These are phyloP conservation scores for Dendrobium officinale DNA, from an alignment of 106 monocot species.

Conservation along the genomic window DNA sequence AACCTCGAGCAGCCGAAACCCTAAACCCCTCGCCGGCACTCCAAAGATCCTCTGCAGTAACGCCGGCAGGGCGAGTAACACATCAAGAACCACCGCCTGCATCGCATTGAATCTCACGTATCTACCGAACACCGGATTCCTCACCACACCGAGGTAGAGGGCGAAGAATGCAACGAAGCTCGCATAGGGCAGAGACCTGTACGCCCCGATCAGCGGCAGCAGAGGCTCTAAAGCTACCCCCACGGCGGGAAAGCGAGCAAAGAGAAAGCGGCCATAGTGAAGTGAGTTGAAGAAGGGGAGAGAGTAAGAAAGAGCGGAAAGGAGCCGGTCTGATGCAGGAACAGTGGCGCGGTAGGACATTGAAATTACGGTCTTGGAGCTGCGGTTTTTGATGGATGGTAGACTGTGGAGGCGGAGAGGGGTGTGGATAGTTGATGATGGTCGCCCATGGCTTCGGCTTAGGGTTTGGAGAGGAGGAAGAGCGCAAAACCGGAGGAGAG, in stretches of 20 bases:
- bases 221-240: constrained; percentile 48
- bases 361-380: constrained; percentile 8
- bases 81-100: constrained; percentile 87
- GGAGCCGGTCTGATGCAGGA: constrained; percentile 56
- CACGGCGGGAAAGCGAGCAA: constrained; percentile 39
- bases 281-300: constrained; percentile 84
- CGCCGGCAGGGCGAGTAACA: constrained; percentile 58
- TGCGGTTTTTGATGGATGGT: background rate
- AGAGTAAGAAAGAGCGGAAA: constrained; percentile 59
- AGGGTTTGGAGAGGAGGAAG: constrained; percentile 14
- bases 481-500: constrained; percentile 43
- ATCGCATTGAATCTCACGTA: constrained; percentile 76
- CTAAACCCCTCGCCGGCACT: constrained; percentile 40
- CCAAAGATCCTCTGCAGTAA: constrained; percentile 47
- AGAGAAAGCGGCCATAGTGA: constrained; percentile 76
- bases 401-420: constrained; percentile 7
- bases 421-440: constrained; percentile 10
- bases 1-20: constrained; percentile 46
- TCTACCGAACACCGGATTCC: constrained; percentile 50
- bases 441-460: background rate
- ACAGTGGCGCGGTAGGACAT: constrained; percentile 24
- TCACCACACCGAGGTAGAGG: constrained; percentile 74
- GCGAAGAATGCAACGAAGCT: constrained; percentile 83
- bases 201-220: constrained; percentile 46
- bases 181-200: constrained; percentile 64